A percentile compares a stretch with the other conserved stretches of the same genome.
phyloP scores from a whole-genome alignment of 1,139 yeast species.

The Lipomyces yarrowii region DNA sequence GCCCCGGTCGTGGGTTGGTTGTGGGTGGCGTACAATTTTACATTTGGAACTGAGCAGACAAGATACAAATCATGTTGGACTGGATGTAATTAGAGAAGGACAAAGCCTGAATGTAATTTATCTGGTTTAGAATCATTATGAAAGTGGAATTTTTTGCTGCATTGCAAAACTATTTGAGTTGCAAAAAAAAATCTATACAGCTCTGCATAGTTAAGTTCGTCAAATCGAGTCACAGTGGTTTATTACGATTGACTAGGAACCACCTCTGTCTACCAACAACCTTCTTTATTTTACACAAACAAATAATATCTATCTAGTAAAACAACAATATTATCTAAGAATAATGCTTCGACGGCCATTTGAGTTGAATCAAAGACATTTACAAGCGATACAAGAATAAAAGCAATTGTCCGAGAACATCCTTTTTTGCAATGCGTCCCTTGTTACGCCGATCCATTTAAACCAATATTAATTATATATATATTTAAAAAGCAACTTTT shows the following conservation, averaged over 20 bases:
- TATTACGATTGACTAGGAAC: no score
- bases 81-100: no score
- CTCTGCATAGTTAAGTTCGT: no score
- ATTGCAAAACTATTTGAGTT: no score
- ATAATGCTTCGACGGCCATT: background rate
- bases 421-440: background rate
- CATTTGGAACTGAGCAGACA: background rate
- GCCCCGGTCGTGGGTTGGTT: no score
- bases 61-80: no score
- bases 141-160: background rate
- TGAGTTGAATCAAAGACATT: background rate
- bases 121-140: background rate
- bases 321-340: background rate
- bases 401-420: background rate
- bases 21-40: slow-evolving; percentile 2
- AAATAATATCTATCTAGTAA: background rate
- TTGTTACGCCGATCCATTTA: background rate
- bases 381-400: background rate
- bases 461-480: background rate
- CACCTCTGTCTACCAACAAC: background rate
- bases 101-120: no score
- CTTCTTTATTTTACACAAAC: background rate
- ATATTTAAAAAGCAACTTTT: background rate
- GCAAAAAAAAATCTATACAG: no score
- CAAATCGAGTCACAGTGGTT: background rate